Evolutionary conservation across 805 yeast genomes (phyloP).

Genomic region (Candida wancherniae): DNA sequence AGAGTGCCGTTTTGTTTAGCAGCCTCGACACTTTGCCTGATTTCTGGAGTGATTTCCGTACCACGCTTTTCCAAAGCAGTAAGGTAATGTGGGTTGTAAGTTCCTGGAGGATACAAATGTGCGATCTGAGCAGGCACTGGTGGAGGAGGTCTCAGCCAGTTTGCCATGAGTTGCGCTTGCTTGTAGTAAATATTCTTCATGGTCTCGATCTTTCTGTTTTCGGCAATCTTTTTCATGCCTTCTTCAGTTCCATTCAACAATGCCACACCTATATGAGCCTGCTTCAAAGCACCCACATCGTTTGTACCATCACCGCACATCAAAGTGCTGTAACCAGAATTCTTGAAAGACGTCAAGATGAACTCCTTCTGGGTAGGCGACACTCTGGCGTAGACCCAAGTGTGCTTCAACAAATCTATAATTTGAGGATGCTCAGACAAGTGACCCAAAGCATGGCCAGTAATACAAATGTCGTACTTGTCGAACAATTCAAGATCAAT

Average conservation of each 20-base stretch:
- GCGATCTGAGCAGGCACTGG: constrained; percentile 86
- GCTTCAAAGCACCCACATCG: constrained; percentile 98
- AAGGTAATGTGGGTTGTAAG: constrained; percentile 80
- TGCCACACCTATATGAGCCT: constrained; percentile 98
- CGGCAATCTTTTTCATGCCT: constrained; percentile 83
- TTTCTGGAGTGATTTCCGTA: constrained; percentile 70
- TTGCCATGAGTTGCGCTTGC: constrained; percentile 70
- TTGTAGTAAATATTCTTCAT: constrained; percentile 69
- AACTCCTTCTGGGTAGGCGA: constrained; percentile 95
- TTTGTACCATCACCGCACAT: constrained; percentile 99
- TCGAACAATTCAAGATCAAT: constrained; percentile 55
- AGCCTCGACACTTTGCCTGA: constrained; percentile 53
- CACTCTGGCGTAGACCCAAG: constrained; percentile 97
- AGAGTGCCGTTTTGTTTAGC: constrained; percentile 39
- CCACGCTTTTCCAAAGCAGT: constrained; percentile 84
- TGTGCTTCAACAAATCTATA: constrained; percentile 68
- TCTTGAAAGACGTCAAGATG: constrained; percentile 75
- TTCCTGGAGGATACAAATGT: constrained; percentile 95
- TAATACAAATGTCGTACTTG: constrained; percentile 79
- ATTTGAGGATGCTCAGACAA: constrained; percentile 67
- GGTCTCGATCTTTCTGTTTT: constrained; percentile 64
- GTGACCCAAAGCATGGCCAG: constrained; percentile 81
- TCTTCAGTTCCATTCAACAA: constrained; percentile 94
- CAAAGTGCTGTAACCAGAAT: constrained; percentile 84
- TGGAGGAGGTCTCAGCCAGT: constrained; percentile 82